Base-by-base conservation (phyloP, 2,329 filamentous ascomycete genomes). In the Pleoardoris graminearum region DNA sequence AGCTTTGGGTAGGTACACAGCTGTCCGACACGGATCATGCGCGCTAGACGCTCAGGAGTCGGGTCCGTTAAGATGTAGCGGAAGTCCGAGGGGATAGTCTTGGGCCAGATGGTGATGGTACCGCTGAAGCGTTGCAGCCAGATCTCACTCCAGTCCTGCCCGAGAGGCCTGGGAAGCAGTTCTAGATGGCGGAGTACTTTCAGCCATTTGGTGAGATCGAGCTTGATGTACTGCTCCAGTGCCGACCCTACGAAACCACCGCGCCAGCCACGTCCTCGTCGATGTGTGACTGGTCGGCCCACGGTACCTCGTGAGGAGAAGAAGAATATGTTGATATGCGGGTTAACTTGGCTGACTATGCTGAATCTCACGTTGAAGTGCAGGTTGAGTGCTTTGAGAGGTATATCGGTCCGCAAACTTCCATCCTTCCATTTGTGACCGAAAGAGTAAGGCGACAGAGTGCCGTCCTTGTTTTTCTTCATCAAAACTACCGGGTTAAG, bases 341-440 rank as follows among this genome's bases (percentile, higher is more conserved):
- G 94, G 72, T 99, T 99, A 43, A 97, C 93, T 76, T 86, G 84
- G 7, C 82, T 85, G 46, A 88, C 94, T 59, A 99, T 92, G 59
- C 90, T 93, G 74, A 97, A 99, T 71, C 96, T 97, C 72, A 97
- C 94, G 72, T 97, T 97, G 79, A 99, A 99, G 69, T 97, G 91
- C 1, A 96, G 81, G 71, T 99, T 97, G 46, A 99, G 81, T 1
- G 92, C 89, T 74, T 93, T 94, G 67, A 99, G 85, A 0, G 94
- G 94, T 23, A 99, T 97, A 67, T 99, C 94, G 1, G 94, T 99
- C 32, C 94, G 84, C 49, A 99, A 77, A 62, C 89, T 94, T 48
- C 94, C 94, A 71, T 99, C 94, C 75, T 99, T 99, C 94, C 94
- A 99, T 76, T 97, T 97, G 79, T 97, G 92, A 0, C 94, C 94